These are phyloP conservation scores for Metschnikowia bowlesiae DNA, from an alignment of 805 yeast genomes.

Conservation along the genomic window DNA sequence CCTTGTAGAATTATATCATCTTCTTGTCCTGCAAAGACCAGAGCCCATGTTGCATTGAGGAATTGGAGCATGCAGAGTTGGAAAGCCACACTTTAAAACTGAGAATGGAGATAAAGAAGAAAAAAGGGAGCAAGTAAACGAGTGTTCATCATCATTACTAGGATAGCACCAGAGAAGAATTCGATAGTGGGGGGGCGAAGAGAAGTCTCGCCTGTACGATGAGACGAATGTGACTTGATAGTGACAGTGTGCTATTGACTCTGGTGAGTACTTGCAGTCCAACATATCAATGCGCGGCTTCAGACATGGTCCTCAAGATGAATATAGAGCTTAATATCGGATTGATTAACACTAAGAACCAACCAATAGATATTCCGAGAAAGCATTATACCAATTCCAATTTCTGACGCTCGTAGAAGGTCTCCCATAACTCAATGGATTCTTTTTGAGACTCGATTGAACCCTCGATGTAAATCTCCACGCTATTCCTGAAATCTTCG, in stretches of 20 bases:
- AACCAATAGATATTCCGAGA: not conserved
- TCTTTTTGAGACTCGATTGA: conserved; percentile 92
- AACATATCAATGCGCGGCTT: not conserved
- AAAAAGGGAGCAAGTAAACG: conserved; percentile 46
- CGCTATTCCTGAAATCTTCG: conserved; percentile 79
- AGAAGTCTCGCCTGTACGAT: not conserved
- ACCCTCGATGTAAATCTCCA: conserved; percentile 86
- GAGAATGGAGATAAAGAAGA: conserved; percentile 52
- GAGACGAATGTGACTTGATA: not conserved
- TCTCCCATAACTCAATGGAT: conserved; percentile 81
- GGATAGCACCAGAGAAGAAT: not conserved
- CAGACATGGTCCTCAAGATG: not conserved
- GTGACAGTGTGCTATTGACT: conserved; percentile 1
- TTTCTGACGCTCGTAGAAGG: conserved; percentile 61
- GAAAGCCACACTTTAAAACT: conserved; percentile 51
- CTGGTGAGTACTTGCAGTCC: not conserved
- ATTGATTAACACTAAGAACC: too few species aligned
- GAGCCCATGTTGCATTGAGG: conserved; percentile 23
- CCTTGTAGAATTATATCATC: not conserved
- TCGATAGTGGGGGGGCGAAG: not conserved
- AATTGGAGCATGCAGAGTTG: conserved; percentile 48
- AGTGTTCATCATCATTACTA: conserved; percentile 28
- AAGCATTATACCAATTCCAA: conserved; percentile 13
- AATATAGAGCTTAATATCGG: not conserved
- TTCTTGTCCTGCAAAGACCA: conserved; percentile 4